These are phyloP conservation scores for Aspergillus sp. DNA, from an alignment of 2,329 filamentous ascomycete species.

Conservation along the genomic window DNA sequence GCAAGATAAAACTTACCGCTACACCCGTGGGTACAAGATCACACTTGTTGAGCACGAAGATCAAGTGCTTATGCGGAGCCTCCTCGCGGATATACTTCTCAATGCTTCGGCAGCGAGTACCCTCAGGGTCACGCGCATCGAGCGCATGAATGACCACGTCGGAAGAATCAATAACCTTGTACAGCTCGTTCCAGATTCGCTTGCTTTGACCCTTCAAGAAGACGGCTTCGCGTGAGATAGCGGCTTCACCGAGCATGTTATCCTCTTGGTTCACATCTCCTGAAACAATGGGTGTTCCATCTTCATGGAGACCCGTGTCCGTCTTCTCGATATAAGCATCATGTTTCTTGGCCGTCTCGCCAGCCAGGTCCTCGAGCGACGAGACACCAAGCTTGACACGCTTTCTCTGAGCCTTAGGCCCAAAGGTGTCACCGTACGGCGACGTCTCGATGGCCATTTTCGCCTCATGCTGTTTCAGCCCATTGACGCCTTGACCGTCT, in stretches of 20 bases:
- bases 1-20: slow-evolving; percentile 70
- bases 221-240: slow-evolving; percentile 75
- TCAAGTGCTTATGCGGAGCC: slow-evolving; percentile 91
- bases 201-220: slow-evolving; percentile 95
- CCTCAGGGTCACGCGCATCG: slow-evolving; percentile 84
- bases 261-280: slow-evolving; percentile 50
- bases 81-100: slow-evolving; percentile 94
- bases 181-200: slow-evolving; percentile 94
- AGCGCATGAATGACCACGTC: slow-evolving; percentile 96
- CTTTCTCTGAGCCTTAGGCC: slow-evolving; percentile 90
- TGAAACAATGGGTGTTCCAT: slow-evolving; percentile 63
- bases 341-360: slow-evolving; percentile 75
- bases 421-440: slow-evolving; percentile 86
- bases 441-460: slow-evolving; percentile 90
- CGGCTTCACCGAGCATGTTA: slow-evolving; percentile 42
- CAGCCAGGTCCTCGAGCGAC: slow-evolving; percentile 77
- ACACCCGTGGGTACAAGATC: slow-evolving; percentile 90
- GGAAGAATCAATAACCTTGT: slow-evolving; percentile 92
- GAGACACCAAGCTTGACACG: slow-evolving; percentile 84
- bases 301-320: slow-evolving; percentile 75
- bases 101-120: slow-evolving; percentile 83
- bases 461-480: slow-evolving; percentile 85
- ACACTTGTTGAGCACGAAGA: slow-evolving; percentile 87
- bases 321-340: slow-evolving; percentile 77
- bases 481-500: slow-evolving; percentile 74